phyloP scores from a whole-genome alignment of 2,329 filamentous ascomycete species.

The Fusarium setosum region DNA sequence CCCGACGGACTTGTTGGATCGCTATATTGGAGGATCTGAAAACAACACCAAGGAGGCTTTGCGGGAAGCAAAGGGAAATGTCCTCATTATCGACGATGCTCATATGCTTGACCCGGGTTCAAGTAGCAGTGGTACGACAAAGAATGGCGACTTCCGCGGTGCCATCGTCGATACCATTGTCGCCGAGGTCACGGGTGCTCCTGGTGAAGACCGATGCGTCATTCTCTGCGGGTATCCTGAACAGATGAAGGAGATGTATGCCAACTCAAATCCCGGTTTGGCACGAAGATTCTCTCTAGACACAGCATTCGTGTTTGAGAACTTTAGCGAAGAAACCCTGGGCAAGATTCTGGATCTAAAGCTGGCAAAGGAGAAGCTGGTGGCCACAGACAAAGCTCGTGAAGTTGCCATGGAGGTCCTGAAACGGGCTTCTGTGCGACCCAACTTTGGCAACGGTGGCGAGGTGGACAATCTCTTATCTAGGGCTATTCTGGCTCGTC shows the following conservation, averaged over 20 bases:
- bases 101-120: conserved; percentile 69
- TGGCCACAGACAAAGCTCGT: conserved; percentile 63
- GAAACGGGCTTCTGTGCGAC: conserved; percentile 68
- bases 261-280: conserved; percentile 77
- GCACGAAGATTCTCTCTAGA: conserved; percentile 73
- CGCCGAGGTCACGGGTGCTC: conserved; percentile 75
- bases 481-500: conserved; percentile 40
- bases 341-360: conserved; percentile 73
- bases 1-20: conserved; percentile 77
- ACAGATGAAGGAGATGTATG: conserved; percentile 78
- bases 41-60: conserved; percentile 77
- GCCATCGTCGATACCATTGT: conserved; percentile 82
- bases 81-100: conserved; percentile 82
- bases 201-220: conserved; percentile 79
- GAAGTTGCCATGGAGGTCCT: conserved; percentile 70
- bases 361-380: conserved; percentile 66
- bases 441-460: conserved; percentile 81
- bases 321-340: conserved; percentile 72
- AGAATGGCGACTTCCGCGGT: conserved; percentile 61
- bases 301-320: conserved; percentile 75
- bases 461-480: conserved; percentile 70
- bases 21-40: conserved; percentile 73
- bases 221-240: conserved; percentile 78
- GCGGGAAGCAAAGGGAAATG: conserved; percentile 72
- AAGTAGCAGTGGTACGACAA: conserved; percentile 45